These are phyloP conservation scores for Gossypium davidsonii DNA, from an alignment of 441 rosid species.

Conservation along the genomic window DNA sequence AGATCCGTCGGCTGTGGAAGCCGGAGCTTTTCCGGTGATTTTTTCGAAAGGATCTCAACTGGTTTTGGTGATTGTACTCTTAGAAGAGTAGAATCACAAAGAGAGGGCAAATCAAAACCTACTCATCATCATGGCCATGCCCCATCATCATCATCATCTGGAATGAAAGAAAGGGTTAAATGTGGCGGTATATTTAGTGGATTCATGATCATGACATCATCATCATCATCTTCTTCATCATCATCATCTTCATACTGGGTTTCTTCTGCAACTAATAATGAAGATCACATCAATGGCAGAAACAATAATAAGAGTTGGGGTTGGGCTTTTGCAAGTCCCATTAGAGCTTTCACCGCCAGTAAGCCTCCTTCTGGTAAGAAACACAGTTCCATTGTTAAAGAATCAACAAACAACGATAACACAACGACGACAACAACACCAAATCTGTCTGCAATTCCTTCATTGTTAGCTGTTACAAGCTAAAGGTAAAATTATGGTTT, in stretches of 20 bases:
- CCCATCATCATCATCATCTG: slow-evolving; percentile 8
- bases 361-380: slow-evolving; percentile 44
- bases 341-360: slow-evolving; percentile 54
- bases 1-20: slow-evolving; percentile 97
- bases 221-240: slow-evolving; percentile 56
- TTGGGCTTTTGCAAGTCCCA: slow-evolving; percentile 86
- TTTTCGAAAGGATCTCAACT: slow-evolving; percentile 87
- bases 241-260: slow-evolving; percentile 70
- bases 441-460: slow-evolving; percentile 65
- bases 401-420: slow-evolving; percentile 10
- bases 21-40: slow-evolving; percentile 93
- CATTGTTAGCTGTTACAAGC: slow-evolving; percentile 59
- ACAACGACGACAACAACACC: slow-evolving; percentile 33
- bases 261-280: slow-evolving; percentile 37
- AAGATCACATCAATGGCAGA: slow-evolving; percentile 32
- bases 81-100: slow-evolving; percentile 85
- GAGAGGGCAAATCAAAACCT: slow-evolving; percentile 66
- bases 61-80: slow-evolving; percentile 94
- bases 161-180: slow-evolving; percentile 62
- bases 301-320: slow-evolving; percentile 49
- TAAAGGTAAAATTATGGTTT: slow-evolving; percentile 4
- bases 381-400: no score
- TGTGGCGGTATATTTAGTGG: slow-evolving; percentile 95
- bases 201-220: slow-evolving; percentile 55
- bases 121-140: neutral